Percentiles rank a stretch among this genome's conserved stretches.
Conservation (phyloP, 2,329 filamentous ascomycete genomes). For the Ambrosiella beaveri region DNA sequence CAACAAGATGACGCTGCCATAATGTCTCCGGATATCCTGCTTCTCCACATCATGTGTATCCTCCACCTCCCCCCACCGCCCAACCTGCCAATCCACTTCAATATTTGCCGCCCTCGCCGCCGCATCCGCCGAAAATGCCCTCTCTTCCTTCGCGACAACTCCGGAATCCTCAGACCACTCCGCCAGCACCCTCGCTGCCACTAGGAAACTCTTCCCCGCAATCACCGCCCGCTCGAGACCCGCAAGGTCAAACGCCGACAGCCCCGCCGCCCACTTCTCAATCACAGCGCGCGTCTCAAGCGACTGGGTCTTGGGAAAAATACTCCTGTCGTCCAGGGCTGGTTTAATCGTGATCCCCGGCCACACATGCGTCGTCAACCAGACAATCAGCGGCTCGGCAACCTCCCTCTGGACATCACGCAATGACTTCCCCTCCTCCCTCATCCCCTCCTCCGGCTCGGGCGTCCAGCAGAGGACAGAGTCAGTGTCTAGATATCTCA, state of each 20-base stretch:
- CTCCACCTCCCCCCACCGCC: slow-evolving; percentile 90
- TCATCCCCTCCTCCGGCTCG: slow-evolving; percentile 31
- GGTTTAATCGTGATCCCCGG: slow-evolving; percentile 63
- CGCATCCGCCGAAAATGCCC: slow-evolving; percentile 61
- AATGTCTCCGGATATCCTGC: slow-evolving; percentile 72
- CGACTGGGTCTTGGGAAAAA: slow-evolving; percentile 58
- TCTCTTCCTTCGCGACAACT: slow-evolving; percentile 19
- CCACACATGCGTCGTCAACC: slow-evolving; percentile 60
- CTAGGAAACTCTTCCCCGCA: slow-evolving; percentile 71
- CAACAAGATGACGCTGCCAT: slow-evolving; percentile 72
- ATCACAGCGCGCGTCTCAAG: slow-evolving; percentile 62
- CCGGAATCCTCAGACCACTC: slow-evolving; percentile 69
- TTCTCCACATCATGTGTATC: slow-evolving; percentile 94
- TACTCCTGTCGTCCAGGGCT: slow-evolving; percentile 61
- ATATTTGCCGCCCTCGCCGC: slow-evolving; percentile 61
- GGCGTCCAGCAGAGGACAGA: slow-evolving; percentile 78
- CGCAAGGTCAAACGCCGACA: slow-evolving; percentile 67
- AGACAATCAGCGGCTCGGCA: slow-evolving; percentile 53
- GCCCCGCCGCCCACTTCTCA: slow-evolving; percentile 53
- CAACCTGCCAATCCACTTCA: slow-evolving; percentile 81
- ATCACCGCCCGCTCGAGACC: slow-evolving; percentile 70
- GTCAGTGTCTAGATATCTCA: slow-evolving; percentile 85
- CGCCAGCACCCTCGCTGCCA: slow-evolving; percentile 57
- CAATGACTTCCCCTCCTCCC: slow-evolving; percentile 29
- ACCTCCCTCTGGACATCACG: slow-evolving; percentile 54